These are phyloP conservation scores for Fraxinus xanthoxyloides DNA, from an alignment of 305 asterid species.

Conservation along the genomic window DNA sequence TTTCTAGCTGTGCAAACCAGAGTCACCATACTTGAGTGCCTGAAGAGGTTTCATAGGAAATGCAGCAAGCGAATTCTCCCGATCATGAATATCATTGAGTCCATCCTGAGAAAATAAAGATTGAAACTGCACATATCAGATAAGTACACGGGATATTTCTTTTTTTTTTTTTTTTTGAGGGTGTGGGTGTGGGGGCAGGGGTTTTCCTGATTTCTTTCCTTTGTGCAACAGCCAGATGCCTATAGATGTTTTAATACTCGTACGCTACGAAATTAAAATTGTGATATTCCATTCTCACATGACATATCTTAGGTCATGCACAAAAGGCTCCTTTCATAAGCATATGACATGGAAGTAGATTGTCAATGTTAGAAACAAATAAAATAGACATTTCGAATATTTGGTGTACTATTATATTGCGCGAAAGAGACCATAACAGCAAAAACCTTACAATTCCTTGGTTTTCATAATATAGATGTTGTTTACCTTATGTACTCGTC, in stretches of 20 bases:
- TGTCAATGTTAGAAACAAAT: neutral
- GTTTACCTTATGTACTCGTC: neutral
- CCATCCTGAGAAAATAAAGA: conserved; percentile 47
- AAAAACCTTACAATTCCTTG: neutral
- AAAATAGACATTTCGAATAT: neutral
- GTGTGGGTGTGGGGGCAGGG: too few species aligned
- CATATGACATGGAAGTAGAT: neutral
- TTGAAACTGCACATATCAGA: conserved; percentile 16
- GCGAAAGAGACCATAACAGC: neutral
- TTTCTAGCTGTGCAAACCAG: neutral
- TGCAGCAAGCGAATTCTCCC: conserved; percentile 76
- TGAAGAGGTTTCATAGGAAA: conserved; percentile 89
- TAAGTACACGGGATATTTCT: neutral
- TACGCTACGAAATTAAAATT: neutral
- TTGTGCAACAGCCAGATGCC: too few species aligned
- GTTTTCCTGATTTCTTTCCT: too few species aligned
- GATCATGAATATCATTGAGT: conserved; percentile 53
- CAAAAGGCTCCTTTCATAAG: neutral
- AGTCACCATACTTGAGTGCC: conserved; percentile 72
- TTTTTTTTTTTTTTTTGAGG: too few species aligned
- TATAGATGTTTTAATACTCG: neutral
- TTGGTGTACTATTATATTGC: neutral
- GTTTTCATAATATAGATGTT: neutral
- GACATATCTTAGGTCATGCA: neutral
- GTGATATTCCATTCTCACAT: neutral